phyloP scores from a whole-genome alignment of 306 rosid genomes.

The Abrus pulchellus region DNA sequence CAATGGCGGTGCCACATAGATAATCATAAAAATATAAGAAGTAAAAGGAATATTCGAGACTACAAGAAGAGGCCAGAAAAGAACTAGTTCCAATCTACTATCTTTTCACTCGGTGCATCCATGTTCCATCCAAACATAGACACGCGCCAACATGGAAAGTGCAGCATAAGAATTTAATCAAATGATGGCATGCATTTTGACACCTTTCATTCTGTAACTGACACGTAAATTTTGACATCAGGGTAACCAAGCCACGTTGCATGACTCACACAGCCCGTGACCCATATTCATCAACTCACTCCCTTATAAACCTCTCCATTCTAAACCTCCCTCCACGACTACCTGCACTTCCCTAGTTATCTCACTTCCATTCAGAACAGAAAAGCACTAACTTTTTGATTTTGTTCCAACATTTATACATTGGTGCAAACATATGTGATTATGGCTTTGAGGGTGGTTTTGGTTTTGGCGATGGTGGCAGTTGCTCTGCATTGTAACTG shows the following conservation, averaged over 20 bases:
- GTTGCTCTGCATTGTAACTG: constrained; percentile 46
- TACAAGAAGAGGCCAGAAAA: background rate
- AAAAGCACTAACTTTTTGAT: background rate
- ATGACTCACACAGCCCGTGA: background rate
- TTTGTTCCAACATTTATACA: background rate
- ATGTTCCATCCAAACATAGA: constrained; percentile 36
- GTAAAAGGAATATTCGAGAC: background rate
- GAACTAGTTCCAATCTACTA: constrained; percentile 5
- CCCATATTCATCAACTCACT: constrained; percentile 36
- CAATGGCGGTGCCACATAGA: constrained; percentile 14
- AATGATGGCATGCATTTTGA: constrained; percentile 11
- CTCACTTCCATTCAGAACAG: background rate
- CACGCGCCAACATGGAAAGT: constrained; percentile 33
- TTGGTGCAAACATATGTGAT: background rate
- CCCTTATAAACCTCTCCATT: constrained; percentile 24
- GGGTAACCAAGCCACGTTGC: constrained; percentile 54
- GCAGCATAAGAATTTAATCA: background rate
- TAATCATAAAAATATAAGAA: constrained; percentile 17
- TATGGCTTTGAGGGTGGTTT: constrained; percentile 59
- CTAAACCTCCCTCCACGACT: background rate
- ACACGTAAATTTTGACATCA: constrained; percentile 43
- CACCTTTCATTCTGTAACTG: constrained; percentile 35
- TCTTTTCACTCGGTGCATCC: constrained; percentile 30
- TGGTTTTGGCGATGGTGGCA: constrained; percentile 27
- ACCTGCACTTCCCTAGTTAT: background rate